phyloP scores from a whole-genome alignment of 2,329 filamentous ascomycete genomes.

The Cryphonectria naterciae region DNA sequence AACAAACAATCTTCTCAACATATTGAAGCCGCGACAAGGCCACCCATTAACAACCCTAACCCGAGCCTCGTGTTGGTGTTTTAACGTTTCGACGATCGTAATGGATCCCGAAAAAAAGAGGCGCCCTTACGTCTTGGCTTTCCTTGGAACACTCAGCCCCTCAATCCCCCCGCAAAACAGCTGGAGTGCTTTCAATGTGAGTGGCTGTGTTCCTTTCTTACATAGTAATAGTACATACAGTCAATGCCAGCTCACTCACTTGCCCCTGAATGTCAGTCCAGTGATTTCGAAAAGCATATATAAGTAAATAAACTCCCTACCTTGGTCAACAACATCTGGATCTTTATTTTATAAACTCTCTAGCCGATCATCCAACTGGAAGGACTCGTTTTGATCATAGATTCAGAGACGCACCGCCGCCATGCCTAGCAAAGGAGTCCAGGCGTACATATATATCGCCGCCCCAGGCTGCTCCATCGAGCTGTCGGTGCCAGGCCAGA shows the following conservation, averaged over 20 bases:
- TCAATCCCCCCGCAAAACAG: background rate
- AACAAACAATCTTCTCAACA: no score
- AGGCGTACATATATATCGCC: constrained; percentile 44
- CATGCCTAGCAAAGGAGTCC: constrained; percentile 49
- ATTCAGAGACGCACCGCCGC: constrained; percentile 18
- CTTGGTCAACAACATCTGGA: background rate
- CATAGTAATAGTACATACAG: background rate
- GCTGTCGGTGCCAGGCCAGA: constrained; percentile 47
- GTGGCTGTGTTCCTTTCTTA: background rate
- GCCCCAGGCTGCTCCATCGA: constrained; percentile 47
- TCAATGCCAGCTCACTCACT: background rate
- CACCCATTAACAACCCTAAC: background rate
- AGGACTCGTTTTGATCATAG: background rate
- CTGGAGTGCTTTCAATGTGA: background rate
- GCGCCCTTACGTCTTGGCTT: background rate
- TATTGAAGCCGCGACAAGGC: background rate
- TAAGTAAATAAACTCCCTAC: no score
- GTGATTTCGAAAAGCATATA: background rate
- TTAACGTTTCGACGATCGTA: background rate
- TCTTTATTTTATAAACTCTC: no score
- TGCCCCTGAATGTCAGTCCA: background rate
- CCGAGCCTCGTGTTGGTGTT: background rate
- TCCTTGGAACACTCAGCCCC: background rate
- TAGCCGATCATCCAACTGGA: no score
- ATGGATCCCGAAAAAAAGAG: background rate